Percentiles rank a stretch among this genome's conserved stretches.
Conservation (phyloP, 495 filamentous ascomycete species). For the Aspergillus conjunctus region DNA sequence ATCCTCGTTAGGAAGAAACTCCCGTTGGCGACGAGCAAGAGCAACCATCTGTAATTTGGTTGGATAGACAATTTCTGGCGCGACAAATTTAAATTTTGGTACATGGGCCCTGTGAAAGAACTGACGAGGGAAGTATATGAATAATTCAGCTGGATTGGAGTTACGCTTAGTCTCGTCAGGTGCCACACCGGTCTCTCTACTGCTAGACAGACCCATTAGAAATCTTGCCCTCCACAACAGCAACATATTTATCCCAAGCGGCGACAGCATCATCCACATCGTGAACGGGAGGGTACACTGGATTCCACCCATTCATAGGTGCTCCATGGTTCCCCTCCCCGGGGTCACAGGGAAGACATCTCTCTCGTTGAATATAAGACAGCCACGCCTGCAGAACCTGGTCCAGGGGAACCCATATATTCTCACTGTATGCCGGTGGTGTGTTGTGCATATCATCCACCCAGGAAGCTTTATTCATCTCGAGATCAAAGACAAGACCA, state of each 20-base stretch:
- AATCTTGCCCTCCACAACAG: conserved; percentile 1
- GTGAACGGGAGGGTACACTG: background rate
- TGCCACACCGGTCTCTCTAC: background rate
- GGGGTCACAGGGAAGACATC: background rate
- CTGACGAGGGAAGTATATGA: background rate
- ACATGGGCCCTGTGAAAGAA: background rate
- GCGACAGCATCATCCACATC: background rate
- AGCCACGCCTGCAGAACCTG: background rate
- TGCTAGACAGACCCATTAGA: no score
- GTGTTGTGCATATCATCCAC: background rate
- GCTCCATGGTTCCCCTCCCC: background rate
- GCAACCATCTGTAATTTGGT: background rate
- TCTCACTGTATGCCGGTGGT: background rate
- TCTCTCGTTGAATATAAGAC: background rate
- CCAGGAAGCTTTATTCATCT: conserved; percentile 7
- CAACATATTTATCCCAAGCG: background rate
- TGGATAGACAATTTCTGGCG: background rate
- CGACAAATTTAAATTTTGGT: conserved; percentile 3
- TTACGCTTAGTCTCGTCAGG: background rate
- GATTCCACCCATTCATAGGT: background rate
- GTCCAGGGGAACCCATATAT: conserved; percentile 5
- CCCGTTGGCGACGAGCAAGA: background rate
- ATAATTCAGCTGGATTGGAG: background rate
- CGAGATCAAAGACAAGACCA: conserved; percentile 3
- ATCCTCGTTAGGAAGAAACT: background rate